A percentile compares a stretch with the other conserved stretches of the same genome.
Evolutionary conservation across 371 early-diverging fungal genomes (phyloP).

Genomic region (Zopfochytrium polystomum): DNA sequence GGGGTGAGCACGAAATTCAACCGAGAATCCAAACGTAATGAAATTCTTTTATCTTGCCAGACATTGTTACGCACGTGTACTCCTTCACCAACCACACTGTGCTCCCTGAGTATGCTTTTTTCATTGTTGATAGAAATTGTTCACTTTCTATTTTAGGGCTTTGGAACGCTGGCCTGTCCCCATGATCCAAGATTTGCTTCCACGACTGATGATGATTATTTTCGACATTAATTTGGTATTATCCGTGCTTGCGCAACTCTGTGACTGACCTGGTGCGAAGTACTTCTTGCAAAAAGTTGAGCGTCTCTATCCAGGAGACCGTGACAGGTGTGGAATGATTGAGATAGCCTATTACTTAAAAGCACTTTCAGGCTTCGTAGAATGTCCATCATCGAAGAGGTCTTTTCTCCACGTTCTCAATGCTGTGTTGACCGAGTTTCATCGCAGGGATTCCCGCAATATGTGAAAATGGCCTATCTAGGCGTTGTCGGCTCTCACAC

Average conservation of each 20-base stretch:
- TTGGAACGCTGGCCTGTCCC: conserved; percentile 93
- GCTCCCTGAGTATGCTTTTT: conserved; percentile 68
- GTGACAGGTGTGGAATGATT: conserved; percentile 51
- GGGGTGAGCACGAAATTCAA: conserved; percentile 44
- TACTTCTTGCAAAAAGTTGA: conserved; percentile 91
- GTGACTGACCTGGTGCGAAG: too few relatives aligned
- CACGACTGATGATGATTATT: conserved; percentile 90
- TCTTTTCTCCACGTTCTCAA: too few relatives aligned
- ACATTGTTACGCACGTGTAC: conserved; percentile 79
- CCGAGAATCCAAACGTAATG: neutral
- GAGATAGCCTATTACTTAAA: neutral
- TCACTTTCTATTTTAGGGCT: conserved; percentile 45
- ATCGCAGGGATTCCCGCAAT: conserved; percentile 76
- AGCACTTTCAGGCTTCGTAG: conserved; percentile 54
- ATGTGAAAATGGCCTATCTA: conserved; percentile 81
- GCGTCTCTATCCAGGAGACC: conserved; percentile 72
- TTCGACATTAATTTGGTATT: conserved; percentile 85
- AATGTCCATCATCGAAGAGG: conserved; percentile 86
- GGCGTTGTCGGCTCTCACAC: conserved; percentile 75
- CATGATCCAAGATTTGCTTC: conserved; percentile 78
- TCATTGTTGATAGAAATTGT: neutral
- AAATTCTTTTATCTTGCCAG: conserved; percentile 21
- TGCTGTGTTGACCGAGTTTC: too few relatives aligned
- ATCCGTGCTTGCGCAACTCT: too few relatives aligned
- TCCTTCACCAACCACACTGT: conserved; percentile 96